Conservation (phyloP, 2,329 filamentous ascomycete species). For the Diaporthe citriasiana region DNA sequence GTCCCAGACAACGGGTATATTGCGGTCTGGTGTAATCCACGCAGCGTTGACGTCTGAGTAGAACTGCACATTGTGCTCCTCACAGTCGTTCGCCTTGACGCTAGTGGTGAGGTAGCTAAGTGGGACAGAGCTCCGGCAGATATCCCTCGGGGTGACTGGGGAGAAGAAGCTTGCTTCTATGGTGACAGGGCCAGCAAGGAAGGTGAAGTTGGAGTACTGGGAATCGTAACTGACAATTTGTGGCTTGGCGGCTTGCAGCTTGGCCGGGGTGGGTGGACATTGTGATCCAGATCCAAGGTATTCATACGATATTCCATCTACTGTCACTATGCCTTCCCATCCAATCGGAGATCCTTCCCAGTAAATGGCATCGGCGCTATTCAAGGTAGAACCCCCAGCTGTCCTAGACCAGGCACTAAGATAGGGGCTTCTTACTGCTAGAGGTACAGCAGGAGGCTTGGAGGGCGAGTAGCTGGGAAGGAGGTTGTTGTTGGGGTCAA, state of each 20-base stretch:
- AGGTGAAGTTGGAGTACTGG: slow-evolving; percentile 47
- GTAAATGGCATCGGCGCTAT: slow-evolving; percentile 73
- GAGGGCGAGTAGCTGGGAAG: slow-evolving; percentile 49
- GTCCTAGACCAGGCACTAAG: slow-evolving; percentile 69
- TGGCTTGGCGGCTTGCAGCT: slow-evolving; percentile 43
- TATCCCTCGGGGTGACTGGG: slow-evolving; percentile 82
- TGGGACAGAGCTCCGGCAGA: slow-evolving; percentile 81
- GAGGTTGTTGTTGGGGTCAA: slow-evolving; percentile 36
- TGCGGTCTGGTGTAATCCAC: slow-evolving; percentile 81
- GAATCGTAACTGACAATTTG: slow-evolving; percentile 43
- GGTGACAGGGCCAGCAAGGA: slow-evolving; percentile 50
- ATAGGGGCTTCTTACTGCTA: slow-evolving; percentile 68
- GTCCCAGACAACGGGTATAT: slow-evolving; percentile 76
- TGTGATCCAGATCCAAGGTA: slow-evolving; percentile 60
- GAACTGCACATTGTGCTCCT: slow-evolving; percentile 62
- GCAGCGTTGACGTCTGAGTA: slow-evolving; percentile 78
- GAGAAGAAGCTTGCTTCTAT: slow-evolving; percentile 70
- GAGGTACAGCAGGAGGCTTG: slow-evolving; percentile 56
- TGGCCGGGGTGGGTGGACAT: slow-evolving; percentile 52
- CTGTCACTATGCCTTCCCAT: slow-evolving; percentile 44
- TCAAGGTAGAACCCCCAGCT: slow-evolving; percentile 79
- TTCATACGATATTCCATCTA: slow-evolving; percentile 52
- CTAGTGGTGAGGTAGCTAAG: slow-evolving; percentile 80
- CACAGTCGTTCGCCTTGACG: slow-evolving; percentile 70
- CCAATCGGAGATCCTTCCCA: slow-evolving; percentile 39